Conservation (phyloP, 2,329 filamentous ascomycete species). For the Aspergillus sp. region DNA sequence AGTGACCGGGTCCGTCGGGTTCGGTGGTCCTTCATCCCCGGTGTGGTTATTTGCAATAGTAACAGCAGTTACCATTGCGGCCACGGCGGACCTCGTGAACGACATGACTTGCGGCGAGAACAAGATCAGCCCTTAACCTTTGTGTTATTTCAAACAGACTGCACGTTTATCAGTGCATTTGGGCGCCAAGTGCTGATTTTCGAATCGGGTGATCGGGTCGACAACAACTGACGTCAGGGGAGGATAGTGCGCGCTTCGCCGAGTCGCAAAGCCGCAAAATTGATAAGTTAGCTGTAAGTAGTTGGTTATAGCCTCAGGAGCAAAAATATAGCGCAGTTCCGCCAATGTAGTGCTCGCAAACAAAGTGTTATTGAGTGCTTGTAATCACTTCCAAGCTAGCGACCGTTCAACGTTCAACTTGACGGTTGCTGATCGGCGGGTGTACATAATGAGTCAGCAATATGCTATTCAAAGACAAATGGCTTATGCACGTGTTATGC, state of each 20-base stretch:
- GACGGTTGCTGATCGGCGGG: constrained; percentile 7
- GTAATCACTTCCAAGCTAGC: neutral
- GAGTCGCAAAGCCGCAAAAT: neutral
- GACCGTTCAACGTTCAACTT: constrained; percentile 5
- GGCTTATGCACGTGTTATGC: neutral
- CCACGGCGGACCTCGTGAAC: constrained; percentile 27
- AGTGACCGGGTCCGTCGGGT: constrained; percentile 32
- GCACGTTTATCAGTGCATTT: constrained; percentile 17
- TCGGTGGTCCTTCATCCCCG: constrained; percentile 16
- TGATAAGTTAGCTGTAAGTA: neutral
- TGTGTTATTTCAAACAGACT: neutral
- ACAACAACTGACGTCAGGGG: constrained; percentile 29
- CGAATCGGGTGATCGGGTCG: constrained; percentile 8
- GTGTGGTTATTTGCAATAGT: constrained; percentile 20
- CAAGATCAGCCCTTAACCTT: neutral
- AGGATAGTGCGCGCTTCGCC: constrained; percentile 5
- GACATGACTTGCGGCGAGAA: constrained; percentile 27
- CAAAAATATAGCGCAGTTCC: neutral
- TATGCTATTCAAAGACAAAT: neutral
- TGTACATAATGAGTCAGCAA: constrained; percentile 18
- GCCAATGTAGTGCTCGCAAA: neutral
- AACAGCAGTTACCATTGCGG: constrained; percentile 22
- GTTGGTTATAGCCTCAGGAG: neutral
- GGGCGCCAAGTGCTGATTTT: constrained; percentile 5
- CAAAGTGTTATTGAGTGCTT: neutral